Evolutionary conservation across 805 yeast genomes (phyloP).

Genomic region (Wickerhamomyces sydowiorum): DNA sequence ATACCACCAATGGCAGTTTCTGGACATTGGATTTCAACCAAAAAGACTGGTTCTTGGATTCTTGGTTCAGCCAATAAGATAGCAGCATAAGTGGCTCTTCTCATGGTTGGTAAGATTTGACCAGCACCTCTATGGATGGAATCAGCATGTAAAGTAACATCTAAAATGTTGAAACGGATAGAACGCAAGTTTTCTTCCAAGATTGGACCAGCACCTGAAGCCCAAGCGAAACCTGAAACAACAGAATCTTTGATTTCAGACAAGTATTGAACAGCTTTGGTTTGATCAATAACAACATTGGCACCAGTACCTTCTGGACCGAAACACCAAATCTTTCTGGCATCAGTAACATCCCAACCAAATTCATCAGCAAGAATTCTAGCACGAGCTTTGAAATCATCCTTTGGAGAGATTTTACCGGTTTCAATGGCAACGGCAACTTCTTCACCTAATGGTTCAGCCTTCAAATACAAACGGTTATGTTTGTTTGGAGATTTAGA

Average conservation of each 20-base stretch:
- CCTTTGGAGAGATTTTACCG: slow-evolving; percentile 91
- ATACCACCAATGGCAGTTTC: slow-evolving; percentile 99
- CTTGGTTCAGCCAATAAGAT: slow-evolving; percentile 98
- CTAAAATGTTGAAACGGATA: slow-evolving; percentile 95
- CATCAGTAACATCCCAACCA: slow-evolving; percentile 99
- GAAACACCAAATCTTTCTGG: slow-evolving; percentile 99
- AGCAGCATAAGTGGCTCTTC: slow-evolving; percentile 99
- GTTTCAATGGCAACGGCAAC: slow-evolving; percentile 84
- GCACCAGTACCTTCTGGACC: slow-evolving; percentile 99
- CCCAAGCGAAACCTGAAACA: slow-evolving; percentile 99
- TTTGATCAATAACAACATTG: slow-evolving; percentile 97
- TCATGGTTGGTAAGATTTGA: slow-evolving; percentile 99
- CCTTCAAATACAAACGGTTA: slow-evolving; percentile 98
- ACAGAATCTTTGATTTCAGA: slow-evolving; percentile 98
- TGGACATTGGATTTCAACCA: slow-evolving; percentile 99
- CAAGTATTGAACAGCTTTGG: slow-evolving; percentile 99
- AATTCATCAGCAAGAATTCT: slow-evolving; percentile 97
- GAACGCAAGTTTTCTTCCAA: slow-evolving; percentile 96
- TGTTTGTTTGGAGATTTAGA: slow-evolving; percentile 99
- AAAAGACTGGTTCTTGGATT: slow-evolving; percentile 98
- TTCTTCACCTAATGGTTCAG: slow-evolving; percentile 95
- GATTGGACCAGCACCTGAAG: slow-evolving; percentile 99
- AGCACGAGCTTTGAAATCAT: slow-evolving; percentile 98
- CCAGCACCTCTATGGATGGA: slow-evolving; percentile 99
- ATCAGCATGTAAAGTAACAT: slow-evolving; percentile 99